These are phyloP conservation scores for peach (Prunus persica) DNA, from an alignment of 306 rosid species.

Conservation along the genomic window DNA sequence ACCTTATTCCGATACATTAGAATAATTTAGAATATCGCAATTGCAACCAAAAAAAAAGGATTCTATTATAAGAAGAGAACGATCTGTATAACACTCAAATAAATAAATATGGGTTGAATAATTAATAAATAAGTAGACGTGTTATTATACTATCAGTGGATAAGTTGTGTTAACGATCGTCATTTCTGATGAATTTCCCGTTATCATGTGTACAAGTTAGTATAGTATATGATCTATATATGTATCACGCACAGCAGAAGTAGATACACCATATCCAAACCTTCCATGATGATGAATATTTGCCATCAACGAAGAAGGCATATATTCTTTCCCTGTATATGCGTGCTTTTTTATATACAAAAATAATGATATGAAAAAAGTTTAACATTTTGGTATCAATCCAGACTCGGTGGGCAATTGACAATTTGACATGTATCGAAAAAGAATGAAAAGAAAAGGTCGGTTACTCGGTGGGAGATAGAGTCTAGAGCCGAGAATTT, in stretches of 20 bases:
- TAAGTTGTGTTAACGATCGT: too few relatives aligned
- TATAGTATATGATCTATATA: neutral
- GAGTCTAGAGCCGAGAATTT: constrained; percentile 23
- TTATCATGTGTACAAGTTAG: too few relatives aligned
- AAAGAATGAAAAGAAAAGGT: neutral
- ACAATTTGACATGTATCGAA: neutral
- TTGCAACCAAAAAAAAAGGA: rapidly evolving
- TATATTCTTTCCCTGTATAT: constrained; percentile 8
- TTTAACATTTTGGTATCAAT: constrained; percentile 9
- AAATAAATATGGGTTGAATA: too few relatives aligned
- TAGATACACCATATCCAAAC: neutral
- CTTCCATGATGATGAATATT: neutral
- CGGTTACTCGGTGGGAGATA: constrained; percentile 15
- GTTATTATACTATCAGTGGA: too few relatives aligned
- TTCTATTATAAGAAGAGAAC: too few relatives aligned
- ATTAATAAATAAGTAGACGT: too few relatives aligned
- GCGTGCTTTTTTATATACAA: neutral
- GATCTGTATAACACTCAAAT: too few relatives aligned
- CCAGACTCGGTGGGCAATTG: constrained; percentile 8
- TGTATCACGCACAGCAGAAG: neutral
- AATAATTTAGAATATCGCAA: too few relatives aligned
- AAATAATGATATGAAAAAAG: neutral
- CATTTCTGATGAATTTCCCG: too few relatives aligned
- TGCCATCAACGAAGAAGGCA: constrained; percentile 5
- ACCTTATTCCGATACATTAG: too few relatives aligned